Conservation (phyloP, 768 basidiomycete species). For the Neoboletus magnificus region DNA sequence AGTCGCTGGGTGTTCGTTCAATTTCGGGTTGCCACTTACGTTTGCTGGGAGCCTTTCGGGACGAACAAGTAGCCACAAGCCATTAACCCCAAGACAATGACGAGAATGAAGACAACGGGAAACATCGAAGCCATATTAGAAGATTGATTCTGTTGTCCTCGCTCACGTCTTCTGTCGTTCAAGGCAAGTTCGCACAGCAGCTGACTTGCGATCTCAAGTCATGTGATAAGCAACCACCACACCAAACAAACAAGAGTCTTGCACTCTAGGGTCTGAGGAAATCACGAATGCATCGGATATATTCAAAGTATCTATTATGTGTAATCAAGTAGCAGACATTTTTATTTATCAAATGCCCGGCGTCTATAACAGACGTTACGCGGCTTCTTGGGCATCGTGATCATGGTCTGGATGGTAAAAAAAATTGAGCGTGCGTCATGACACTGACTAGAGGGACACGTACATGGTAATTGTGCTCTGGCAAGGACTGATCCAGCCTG, state of each 20-base stretch:
- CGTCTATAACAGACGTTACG: conserved; percentile 64
- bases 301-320: conserved; percentile 1
- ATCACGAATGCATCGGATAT: neutral
- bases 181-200: neutral
- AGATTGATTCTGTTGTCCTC: neutral
- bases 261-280: neutral
- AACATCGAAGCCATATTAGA: conserved; percentile 62
- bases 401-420: conserved; percentile 70
- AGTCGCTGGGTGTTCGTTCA: neutral
- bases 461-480: conserved; percentile 88
- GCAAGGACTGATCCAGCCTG: conserved; percentile 58
- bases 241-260: neutral
- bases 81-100: conserved; percentile 64
- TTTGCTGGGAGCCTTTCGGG: conserved; percentile 88
- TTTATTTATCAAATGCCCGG: conserved; percentile 49
- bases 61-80: conserved; percentile 60
- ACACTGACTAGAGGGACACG: conserved; percentile 28
- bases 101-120: conserved; percentile 65
- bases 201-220: conserved; percentile 3
- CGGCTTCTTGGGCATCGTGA: conserved; percentile 79
- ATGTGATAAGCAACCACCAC: conserved; percentile 2
- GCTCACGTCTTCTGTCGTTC: neutral
- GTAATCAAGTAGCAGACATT: neutral
- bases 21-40: conserved; percentile 48
- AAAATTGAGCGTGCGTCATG: conserved; percentile 5